Percentiles rank a stretch among this genome's conserved stretches.
Evolutionary conservation across 495 filamentous ascomycete genomes (phyloP).

Genomic region (Penicillium subrubescens): DNA sequence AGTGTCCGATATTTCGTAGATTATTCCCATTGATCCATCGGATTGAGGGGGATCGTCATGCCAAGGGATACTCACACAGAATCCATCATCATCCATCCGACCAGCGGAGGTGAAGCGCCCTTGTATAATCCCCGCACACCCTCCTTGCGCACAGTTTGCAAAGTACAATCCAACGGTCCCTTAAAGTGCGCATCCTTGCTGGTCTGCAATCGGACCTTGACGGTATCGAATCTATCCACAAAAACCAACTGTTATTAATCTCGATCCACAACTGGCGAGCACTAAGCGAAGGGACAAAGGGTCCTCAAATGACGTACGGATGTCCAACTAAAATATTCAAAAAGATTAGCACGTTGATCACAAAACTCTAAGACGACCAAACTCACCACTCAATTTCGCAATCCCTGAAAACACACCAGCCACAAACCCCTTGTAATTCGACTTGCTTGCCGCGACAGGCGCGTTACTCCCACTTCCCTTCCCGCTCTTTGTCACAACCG

Average conservation of each 20-base stretch:
- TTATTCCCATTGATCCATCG: background rate
- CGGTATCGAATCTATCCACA: conserved; percentile 74
- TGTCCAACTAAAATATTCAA: conserved; percentile 56
- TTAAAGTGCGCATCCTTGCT: conserved; percentile 72
- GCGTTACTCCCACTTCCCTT: conserved; percentile 13
- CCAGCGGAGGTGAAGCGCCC: conserved; percentile 81
- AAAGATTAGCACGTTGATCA: conserved; percentile 19
- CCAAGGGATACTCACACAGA: conserved; percentile 57
- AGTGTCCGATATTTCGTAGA: background rate
- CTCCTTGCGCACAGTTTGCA: conserved; percentile 79
- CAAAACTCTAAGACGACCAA: background rate
- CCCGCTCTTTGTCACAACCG: conserved; percentile 2
- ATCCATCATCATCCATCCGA: conserved; percentile 99
- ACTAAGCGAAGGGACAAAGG: background rate
- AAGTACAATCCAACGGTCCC: conserved; percentile 84
- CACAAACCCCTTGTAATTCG: conserved; percentile 87
- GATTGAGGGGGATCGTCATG: background rate
- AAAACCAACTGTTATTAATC: conserved; percentile 10
- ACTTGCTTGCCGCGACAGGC: conserved; percentile 29
- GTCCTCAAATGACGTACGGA: conserved; percentile 50
- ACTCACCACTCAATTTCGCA: conserved; percentile 80
- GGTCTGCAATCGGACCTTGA: conserved; percentile 97
- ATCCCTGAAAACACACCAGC: conserved; percentile 93
- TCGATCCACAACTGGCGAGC: background rate
- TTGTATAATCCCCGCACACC: conserved; percentile 83